Base-by-base conservation (phyloP, 73 alveolate species). In the Stentor roeselii region DNA sequence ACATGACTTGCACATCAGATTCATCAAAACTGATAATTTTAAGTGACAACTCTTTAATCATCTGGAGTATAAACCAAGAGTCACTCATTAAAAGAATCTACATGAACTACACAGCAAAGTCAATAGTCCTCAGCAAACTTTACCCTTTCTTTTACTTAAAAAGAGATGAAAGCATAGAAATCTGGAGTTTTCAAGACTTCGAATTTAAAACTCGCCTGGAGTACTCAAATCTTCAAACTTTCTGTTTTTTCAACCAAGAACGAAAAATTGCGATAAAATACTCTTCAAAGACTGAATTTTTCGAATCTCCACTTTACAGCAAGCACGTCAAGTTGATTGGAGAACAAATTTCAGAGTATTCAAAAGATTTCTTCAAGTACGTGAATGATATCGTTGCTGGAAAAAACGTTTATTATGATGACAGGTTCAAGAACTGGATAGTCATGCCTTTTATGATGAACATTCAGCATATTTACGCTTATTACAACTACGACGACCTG, bases 141-240 rank as follows among this genome's bases (percentile, higher is more conserved):
- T 11, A 6, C 6, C 30, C 6, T 6, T 50, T 11, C 21, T 50
- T 50, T 50, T 50, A 11, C 67, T 11, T 50, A 50, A 6, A 50
- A 50, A 50, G 21, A 6, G 30, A 6, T 50, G 67, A 50, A 6
- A 21, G 67, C 67, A 50, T 50, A 11, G 67, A 50, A 21, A 11
- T 50, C 67, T 50, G 67, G 67, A 21, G 67, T 50, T 50, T 50
- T 50, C 6, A 50, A 50, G 67, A 50, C 67, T 50, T 50, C 67
- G 21, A 50, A 11, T 50, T 50, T 50, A 50, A 11, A 50, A 50
- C 67, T 21, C 6, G 67, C 6, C 67, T 50, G 21, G 67, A 21
- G 21, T 11, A 11, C 67, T 21, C 67, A 11, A 50, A 50, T 6
- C 67, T 50, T 21, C 30, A 50, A 21, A 50, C 67, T 21, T 50